Evolutionary conservation across 2,329 filamentous ascomycete genomes (phyloP).

Genomic region (Claviceps lovelessii): DNA sequence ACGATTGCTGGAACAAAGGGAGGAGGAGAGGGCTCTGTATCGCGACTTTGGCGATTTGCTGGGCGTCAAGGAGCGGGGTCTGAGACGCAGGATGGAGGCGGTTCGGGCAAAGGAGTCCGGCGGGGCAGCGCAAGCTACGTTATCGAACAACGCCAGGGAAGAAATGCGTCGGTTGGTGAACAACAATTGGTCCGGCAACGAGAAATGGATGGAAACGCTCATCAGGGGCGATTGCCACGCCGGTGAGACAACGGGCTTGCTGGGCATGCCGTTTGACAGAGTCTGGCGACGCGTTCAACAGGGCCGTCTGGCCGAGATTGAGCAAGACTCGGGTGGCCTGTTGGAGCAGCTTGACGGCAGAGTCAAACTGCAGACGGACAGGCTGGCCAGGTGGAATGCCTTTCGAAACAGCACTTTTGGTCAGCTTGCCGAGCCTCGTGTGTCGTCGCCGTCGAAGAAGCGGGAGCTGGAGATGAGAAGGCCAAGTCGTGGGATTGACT

Average conservation of each 20-base stretch:
- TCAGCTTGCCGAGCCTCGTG: conserved; percentile 10
- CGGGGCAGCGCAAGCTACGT: conserved; percentile 13
- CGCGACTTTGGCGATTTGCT: conserved; percentile 50
- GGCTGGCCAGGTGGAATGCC: conserved; percentile 60
- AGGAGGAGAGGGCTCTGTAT: conserved; percentile 43
- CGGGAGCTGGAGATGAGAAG: conserved; percentile 7
- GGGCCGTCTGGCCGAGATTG: conserved; percentile 41
- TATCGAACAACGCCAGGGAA: conserved; percentile 27
- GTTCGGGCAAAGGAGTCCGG: conserved; percentile 19
- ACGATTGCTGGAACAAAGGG: conserved; percentile 44
- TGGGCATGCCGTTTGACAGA: conserved; percentile 52
- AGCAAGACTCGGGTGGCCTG: conserved; percentile 36
- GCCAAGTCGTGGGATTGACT: conserved; percentile 30
- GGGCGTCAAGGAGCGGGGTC: conserved; percentile 43
- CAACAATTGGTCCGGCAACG: conserved; percentile 67
- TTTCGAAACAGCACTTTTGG: conserved; percentile 41
- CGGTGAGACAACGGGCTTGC: conserved; percentile 44
- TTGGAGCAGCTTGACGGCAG: conserved; percentile 58
- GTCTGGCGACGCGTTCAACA: conserved; percentile 56
- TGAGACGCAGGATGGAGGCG: conserved; percentile 39
- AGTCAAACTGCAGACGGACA: conserved; percentile 49
- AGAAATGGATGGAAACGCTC: conserved; percentile 58
- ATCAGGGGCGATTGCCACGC: conserved; percentile 48
- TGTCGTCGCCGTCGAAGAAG: conserved; percentile 13
- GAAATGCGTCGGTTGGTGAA: conserved; percentile 46